These are phyloP conservation scores for Nannizziopsis arthrosporioides DNA, from an alignment of 2,329 filamentous ascomycete species.

Conservation along the genomic window DNA sequence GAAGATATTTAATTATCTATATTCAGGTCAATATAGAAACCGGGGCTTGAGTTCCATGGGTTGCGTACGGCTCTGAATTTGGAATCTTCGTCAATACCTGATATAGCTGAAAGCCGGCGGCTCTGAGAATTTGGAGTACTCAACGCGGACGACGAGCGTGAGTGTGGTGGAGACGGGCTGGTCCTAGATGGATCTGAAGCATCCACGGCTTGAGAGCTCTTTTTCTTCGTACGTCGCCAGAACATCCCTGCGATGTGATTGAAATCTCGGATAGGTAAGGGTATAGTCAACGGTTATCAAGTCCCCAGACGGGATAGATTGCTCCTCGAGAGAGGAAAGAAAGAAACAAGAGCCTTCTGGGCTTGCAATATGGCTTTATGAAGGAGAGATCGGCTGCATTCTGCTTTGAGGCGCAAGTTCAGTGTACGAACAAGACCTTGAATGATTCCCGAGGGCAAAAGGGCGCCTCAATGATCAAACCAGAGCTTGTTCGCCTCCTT, in stretches of 20 bases:
- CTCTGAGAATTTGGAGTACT: conserved; percentile 12
- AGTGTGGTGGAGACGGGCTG: conserved; percentile 14
- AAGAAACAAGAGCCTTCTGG: background rate
- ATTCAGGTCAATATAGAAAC: conserved; percentile 1
- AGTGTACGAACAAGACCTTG: no score
- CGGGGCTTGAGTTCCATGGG: background rate
- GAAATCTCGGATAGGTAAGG: conserved; percentile 2
- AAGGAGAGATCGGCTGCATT: background rate
- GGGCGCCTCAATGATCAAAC: no score
- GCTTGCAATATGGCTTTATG: background rate
- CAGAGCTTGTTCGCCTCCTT: background rate
- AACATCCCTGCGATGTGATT: conserved; percentile 14
- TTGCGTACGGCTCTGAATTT: conserved; percentile 20
- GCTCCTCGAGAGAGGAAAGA: background rate
- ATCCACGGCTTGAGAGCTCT: background rate
- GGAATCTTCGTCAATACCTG: conserved; percentile 20
- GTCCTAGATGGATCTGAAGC: conserved; percentile 8
- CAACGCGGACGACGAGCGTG: conserved; percentile 8
- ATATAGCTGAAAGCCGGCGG: conserved; percentile 11
- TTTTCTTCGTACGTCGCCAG: conserved; percentile 10
- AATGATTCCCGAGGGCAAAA: no score
- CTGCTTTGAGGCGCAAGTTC: no score
- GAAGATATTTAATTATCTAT: conserved; percentile 23
- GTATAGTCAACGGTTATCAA: background rate
- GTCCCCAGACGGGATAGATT: background rate